Percentiles rank a stretch among this genome's conserved stretches.
These are phyloP conservation scores for Cucurbitaria berberidis DNA, from an alignment of 2,329 filamentous ascomycete genomes.

Conservation along the genomic window DNA sequence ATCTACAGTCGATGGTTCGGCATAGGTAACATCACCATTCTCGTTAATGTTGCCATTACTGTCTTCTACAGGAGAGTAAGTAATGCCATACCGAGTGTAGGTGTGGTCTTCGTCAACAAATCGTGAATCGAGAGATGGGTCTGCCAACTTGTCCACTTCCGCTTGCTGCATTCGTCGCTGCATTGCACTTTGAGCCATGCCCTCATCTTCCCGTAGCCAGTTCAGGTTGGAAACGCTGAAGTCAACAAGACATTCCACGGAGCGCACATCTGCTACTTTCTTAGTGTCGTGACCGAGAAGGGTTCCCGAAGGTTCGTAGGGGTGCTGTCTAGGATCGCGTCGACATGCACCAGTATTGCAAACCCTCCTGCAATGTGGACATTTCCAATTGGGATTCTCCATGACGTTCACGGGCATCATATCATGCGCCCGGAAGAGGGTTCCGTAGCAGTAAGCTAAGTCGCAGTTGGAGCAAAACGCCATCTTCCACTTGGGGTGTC, in stretches of 20 bases:
- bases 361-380: conserved; percentile 82
- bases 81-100: conserved; percentile 48
- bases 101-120: conserved; percentile 52
- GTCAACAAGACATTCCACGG: conserved; percentile 87
- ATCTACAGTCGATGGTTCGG: conserved; percentile 14
- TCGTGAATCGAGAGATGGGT: conserved; percentile 54
- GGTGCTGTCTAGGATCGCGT: conserved; percentile 68
- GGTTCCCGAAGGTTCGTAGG: conserved; percentile 87
- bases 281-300: conserved; percentile 90
- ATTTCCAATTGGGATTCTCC: conserved; percentile 83
- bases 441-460: conserved; percentile 89
- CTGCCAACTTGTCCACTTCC: conserved; percentile 56
- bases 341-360: conserved; percentile 88
- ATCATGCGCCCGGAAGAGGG: conserved; percentile 88
- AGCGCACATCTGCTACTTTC: conserved; percentile 87
- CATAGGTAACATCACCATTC: conserved; percentile 19
- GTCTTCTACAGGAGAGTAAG: conserved; percentile 49
- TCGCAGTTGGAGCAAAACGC: conserved; percentile 79
- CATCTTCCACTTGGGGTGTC: conserved; percentile 83
- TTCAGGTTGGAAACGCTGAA: conserved; percentile 86
- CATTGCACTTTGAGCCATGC: conserved; percentile 53
- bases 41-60: conserved; percentile 34
- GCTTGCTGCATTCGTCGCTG: conserved; percentile 60
- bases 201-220: conserved; percentile 71
- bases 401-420: conserved; percentile 83